Base-by-base conservation (phyloP, 163 green algal genomes). In the Chloromonas sp. region DNA sequence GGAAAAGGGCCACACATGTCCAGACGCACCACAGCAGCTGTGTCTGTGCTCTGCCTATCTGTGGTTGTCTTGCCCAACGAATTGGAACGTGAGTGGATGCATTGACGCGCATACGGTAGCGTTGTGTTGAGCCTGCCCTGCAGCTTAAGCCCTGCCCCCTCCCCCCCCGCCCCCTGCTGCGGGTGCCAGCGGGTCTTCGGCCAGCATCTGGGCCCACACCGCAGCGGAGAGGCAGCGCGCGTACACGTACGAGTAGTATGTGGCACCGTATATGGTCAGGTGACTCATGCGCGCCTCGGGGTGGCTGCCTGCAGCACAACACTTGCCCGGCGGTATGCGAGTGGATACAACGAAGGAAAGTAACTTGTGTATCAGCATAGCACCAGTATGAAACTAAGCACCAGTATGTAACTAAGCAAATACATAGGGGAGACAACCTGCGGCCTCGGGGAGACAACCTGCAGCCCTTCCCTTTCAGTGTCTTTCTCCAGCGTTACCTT, bases 171-270 rank as follows among this genome's bases (percentile, higher is more conserved):
- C n/a, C n/a, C 89, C 92, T 60, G 90, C 85, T 36, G 3, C 81
- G 0, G 80, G 13, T 81, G 90, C 71, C 0, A 93, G 81, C 1
- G 92, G 91, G 71, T 93, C 90, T 1, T 78, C 79, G 13, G 70
- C 84, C n/a, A 96, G 89, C 15, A 89, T 76, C 58, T 81, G 84
- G 71, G 87, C 14, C 94, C 95, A 98, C 0, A 96, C 79, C 0
- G 86, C 82, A 0, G 92, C 89, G 0, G 93, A 89, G 74, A 98
- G 84, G 85, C 85, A 92, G 14, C 93, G 83, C 1, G 94, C 92
- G 81, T 95, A 97, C 0, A 95, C 81, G 88, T 98, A 98, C 58
- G 87, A 89, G 84, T 98, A 98, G 87, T 98, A 98, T 60, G 85
- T 88, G 57, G 84, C 93, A 1, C 92, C 94, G 82, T 98, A 98